Conservation (phyloP, 2,329 filamentous ascomycete genomes). For the Pseudocercospora fijiensis region DNA sequence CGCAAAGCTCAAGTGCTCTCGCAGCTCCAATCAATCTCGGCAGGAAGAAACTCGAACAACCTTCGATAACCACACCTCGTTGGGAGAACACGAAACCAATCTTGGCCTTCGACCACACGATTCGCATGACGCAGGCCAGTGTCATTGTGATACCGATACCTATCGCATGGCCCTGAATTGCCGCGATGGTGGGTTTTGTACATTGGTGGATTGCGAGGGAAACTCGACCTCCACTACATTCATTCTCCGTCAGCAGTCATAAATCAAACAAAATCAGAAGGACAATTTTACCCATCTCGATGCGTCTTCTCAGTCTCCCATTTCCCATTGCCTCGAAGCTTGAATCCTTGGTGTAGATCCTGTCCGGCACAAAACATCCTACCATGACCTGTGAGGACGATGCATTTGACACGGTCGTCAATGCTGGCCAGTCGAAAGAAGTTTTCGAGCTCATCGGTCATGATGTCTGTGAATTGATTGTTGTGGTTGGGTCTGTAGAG, state of each 20-base stretch:
- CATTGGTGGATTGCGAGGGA: slow-evolving; percentile 27
- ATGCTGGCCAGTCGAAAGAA: slow-evolving; percentile 27
- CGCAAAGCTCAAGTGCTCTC: slow-evolving; percentile 21
- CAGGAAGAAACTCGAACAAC: slow-evolving; percentile 26
- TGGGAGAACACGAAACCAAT: slow-evolving; percentile 28
- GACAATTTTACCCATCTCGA: slow-evolving; percentile 28
- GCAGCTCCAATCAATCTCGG: slow-evolving; percentile 22
- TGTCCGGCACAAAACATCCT: slow-evolving; percentile 28
- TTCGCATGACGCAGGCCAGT: slow-evolving; percentile 20
- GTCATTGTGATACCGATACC: slow-evolving; percentile 29
- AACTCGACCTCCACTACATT: slow-evolving; percentile 21
- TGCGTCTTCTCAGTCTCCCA: slow-evolving; percentile 27
- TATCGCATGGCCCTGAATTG: slow-evolving; percentile 27
- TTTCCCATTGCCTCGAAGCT: slow-evolving; percentile 22
- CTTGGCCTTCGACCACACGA: slow-evolving; percentile 26
- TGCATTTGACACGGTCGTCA: slow-evolving; percentile 24
- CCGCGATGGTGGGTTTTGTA: slow-evolving; percentile 27
- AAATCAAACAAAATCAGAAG: too few species aligned
- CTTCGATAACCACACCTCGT: slow-evolving; percentile 25
- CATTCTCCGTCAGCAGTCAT: slow-evolving; percentile 10
- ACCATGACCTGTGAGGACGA: slow-evolving; percentile 24
- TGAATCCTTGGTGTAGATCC: slow-evolving; percentile 28
- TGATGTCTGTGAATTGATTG: slow-evolving; percentile 28
- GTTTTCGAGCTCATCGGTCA: slow-evolving; percentile 28
- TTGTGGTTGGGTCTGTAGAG: slow-evolving; percentile 22